These are phyloP conservation scores for Linnemannia hyalina DNA, from an alignment of 192 early-diverging fungal genomes.

Conservation along the genomic window DNA sequence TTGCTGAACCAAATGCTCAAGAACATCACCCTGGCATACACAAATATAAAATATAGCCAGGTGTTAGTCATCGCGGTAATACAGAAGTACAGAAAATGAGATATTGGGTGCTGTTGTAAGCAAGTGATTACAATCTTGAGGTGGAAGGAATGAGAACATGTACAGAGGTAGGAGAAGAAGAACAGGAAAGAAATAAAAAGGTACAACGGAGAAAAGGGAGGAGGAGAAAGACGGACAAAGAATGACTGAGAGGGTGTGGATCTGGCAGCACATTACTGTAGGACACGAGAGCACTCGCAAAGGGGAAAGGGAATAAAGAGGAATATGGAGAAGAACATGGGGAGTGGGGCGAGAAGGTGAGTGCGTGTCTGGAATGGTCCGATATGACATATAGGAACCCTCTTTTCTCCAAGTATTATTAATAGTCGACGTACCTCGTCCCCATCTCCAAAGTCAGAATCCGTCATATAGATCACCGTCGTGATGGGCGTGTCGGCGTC, in stretches of 20 bases:
- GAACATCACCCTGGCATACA: conserved; percentile 18
- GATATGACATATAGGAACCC: neutral
- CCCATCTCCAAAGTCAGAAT: conserved; percentile 4
- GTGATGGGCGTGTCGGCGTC: conserved; percentile 14
- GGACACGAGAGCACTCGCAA: neutral
- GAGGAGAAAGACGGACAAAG: neutral
- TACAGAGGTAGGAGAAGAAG: neutral
- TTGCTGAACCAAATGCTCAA: conserved; percentile 27
- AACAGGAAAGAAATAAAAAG: neutral
- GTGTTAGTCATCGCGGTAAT: neutral
- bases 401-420: neutral
- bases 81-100: neutral
- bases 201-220: neutral
- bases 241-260: neutral
- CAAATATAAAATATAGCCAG: neutral
- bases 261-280: neutral
- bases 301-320: neutral
- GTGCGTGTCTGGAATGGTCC: neutral
- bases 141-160: neutral
- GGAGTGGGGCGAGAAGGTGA: neutral
- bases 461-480: conserved; percentile 12
- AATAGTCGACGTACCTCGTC: conserved; percentile 24
- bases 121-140: neutral
- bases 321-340: neutral
- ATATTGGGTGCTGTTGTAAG: conserved; percentile 6